Conservation (phyloP, 805 yeast genomes). For the Candida manassasensis region DNA sequence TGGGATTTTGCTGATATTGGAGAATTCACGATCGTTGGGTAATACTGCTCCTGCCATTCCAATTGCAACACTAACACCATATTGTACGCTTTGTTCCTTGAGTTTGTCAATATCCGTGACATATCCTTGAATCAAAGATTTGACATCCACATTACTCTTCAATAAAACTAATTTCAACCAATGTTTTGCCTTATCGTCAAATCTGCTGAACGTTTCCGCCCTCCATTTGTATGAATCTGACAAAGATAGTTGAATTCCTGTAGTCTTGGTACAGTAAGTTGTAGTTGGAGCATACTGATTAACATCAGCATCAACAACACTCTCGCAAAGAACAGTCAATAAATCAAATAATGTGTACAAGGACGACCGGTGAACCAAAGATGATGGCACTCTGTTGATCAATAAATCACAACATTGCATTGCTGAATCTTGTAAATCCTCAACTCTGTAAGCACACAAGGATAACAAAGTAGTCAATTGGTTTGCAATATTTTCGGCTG, state of each 20-base stretch:
- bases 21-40: constrained; percentile 62
- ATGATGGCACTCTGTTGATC: constrained; percentile 63
- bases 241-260: constrained; percentile 51
- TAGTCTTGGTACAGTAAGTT: constrained; percentile 43
- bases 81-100: constrained; percentile 41
- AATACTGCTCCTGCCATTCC: constrained; percentile 77
- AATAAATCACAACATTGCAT: constrained; percentile 69
- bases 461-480: constrained; percentile 68
- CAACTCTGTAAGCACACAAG: constrained; percentile 73
- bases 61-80: constrained; percentile 86
- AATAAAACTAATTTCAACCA: constrained; percentile 64
- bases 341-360: constrained; percentile 79
- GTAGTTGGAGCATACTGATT: constrained; percentile 84
- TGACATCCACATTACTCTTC: constrained; percentile 67
- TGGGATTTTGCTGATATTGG: constrained; percentile 39
- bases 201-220: constrained; percentile 53
- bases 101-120: constrained; percentile 44
- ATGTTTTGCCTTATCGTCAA: constrained; percentile 52
- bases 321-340: constrained; percentile 68
- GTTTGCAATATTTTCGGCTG: constrained; percentile 51
- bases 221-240: constrained; percentile 81
- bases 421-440: constrained; percentile 73
- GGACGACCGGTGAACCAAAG: constrained; percentile 69
- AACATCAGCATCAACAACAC: constrained; percentile 77
- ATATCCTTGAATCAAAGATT: constrained; percentile 73